These are phyloP conservation scores for Pythium utonaiense DNA, from an alignment of 352 stramenopile genomes.

Conservation along the genomic window DNA sequence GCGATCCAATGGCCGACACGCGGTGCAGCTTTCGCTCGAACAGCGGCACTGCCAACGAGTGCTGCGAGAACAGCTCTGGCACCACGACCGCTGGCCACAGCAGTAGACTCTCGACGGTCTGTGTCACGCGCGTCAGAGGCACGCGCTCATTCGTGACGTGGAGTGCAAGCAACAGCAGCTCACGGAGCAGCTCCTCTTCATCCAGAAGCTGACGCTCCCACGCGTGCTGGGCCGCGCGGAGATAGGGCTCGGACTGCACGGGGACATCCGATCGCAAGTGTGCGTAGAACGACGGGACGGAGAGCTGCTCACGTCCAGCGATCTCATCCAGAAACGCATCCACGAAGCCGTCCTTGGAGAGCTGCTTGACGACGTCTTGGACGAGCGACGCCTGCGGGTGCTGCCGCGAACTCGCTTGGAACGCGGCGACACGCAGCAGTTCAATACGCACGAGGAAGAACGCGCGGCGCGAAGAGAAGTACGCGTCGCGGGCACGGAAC, in stretches of 20 bases:
- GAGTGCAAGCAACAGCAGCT: conserved; percentile 52
- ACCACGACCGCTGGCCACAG: conserved; percentile 21
- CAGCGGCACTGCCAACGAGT: conserved; percentile 12
- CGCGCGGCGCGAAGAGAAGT: conserved; percentile 36
- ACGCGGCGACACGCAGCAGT: conserved; percentile 39
- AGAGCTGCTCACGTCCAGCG: conserved; percentile 32
- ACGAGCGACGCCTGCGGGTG: conserved; percentile 34
- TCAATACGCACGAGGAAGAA: conserved; percentile 61
- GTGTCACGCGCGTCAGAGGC: conserved; percentile 17
- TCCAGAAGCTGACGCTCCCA: conserved; percentile 62
- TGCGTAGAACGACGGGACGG: conserved; percentile 33
- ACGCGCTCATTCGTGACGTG: conserved; percentile 38
- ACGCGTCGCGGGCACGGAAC: conserved; percentile 24
- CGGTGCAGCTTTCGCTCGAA: conserved; percentile 16
- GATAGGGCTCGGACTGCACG: conserved; percentile 1
- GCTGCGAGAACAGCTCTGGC: conserved; percentile 24
- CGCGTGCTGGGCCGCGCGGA: conserved; percentile 28
- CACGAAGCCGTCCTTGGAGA: conserved; percentile 53
- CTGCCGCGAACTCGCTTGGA: conserved; percentile 14
- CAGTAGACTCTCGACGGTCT: conserved; percentile 18
- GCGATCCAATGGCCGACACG: conserved; percentile 12
- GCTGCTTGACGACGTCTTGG: conserved; percentile 38
- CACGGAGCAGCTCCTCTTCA: conserved; percentile 54
- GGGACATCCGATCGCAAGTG: conserved; percentile 22
- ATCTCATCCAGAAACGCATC: conserved; percentile 60